Base-by-base conservation (phyloP, 768 basidiomycete genomes). In the Sporobolomyces pararoseus region DNA sequence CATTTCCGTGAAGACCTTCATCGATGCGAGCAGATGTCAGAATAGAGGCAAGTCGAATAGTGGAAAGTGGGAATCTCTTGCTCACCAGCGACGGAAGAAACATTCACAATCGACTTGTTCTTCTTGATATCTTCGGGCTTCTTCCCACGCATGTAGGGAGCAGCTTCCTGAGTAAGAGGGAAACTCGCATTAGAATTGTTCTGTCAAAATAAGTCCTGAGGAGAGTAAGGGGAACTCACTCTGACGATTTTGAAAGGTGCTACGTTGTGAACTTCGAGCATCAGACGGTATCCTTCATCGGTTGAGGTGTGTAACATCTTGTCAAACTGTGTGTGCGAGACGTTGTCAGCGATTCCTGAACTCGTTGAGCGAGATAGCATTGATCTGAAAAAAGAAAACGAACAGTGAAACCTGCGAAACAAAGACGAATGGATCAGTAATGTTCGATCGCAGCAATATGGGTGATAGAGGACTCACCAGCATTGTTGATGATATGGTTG, bases 221-320 rank as follows among this genome's bases (percentile, higher is more conserved):
- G 27, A 29, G 27, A 53, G 9, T 16, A 23, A 13, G 23, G 10
- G 39, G 27, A 17, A 58, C 37, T 17, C 27, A 58, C 57, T 58
- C 90, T 86, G 70, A 92, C 82, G 75, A 93, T 86, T 44, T 88
- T 82, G 85, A 91, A 92, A 0, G 90, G 91, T 4, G 90, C 89
- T 61, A 88, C 86, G 75, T 91, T 88, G 79, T 92, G 91, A 61
- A 91, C 86, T 78, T 88, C 89, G 79, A 88, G 82, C 76, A 91
- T 91, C 75, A 91, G 83, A 72, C 90, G 88, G 78, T 85, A 92
- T 0, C 86, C 84, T 52, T 90, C 88, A 80, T 91, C 91, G 4
- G 88, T 87, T 72, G 86, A 89, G 12, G 64, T 64, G 70, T 68
- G 70, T 42, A 91, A 82, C 90, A 92, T 92, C 79, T 87, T 88